Evolutionary conservation across 2,329 filamentous ascomycete genomes (phyloP), one percentile per base, ranked within the genome.

Genomic region (Pyrenophora graminea): DNA sequence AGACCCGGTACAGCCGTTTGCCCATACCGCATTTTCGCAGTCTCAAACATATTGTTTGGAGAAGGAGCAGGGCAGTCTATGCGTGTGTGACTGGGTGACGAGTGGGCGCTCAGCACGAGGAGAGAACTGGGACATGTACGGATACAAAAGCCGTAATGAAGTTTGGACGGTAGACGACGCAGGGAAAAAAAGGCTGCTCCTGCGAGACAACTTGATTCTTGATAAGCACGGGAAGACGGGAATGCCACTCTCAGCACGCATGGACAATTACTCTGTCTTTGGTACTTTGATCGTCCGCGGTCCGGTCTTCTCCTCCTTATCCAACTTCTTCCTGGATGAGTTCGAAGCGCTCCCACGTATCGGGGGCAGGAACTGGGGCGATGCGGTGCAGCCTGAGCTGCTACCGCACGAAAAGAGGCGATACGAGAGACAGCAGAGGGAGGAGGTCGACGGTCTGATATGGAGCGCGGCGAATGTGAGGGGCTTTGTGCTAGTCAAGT

Each of bases 1-100:
- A 0, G 94, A 99, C 70, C 94, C 94, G 0, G 89, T 96, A 3
- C 93, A 97, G 70, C 94, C 94, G 0, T 97, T 96, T 70, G 86
- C 85, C 54, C 82, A 84, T 56, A 95, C 90, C 66, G 84, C 88
- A 37, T 97, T 96, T 73, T 84, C 88, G 62, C 94, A 97, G 74
- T 81, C 79, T 13, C 94, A 97, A 73, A 82, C 85, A 17, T 97
- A 97, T 73, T 82, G 82, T 30, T 46, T 77, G 9, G 46, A 66
- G n/a, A 31, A 74, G 87, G 43, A 78, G 78, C 42, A 72, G 64
- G 49, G 72, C 6, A 76, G 87, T 34, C 75, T 97, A 12, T 95
- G 91, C 68, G 81, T 96, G 2, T 78, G 96, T 39, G 94, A 99
- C 73, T 99, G 94, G 94, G 91, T 97, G 6, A 95, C 87, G 2